Evolutionary conservation across 2,329 filamentous ascomycete genomes (phyloP).

Genomic region (Colletotrichum melonis): DNA sequence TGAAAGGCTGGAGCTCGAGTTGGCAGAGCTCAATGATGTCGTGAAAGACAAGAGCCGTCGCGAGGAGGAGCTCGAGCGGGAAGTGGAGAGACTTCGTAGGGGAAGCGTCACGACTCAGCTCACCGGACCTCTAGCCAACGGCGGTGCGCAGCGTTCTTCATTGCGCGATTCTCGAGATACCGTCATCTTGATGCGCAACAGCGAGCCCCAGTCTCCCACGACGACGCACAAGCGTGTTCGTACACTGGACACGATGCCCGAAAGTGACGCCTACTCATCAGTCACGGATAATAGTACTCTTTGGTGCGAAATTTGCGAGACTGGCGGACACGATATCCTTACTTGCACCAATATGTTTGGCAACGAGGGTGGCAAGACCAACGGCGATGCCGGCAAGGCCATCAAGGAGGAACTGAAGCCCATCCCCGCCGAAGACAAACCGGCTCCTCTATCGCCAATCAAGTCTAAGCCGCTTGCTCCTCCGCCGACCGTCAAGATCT

Average conservation of each 20-base stretch:
- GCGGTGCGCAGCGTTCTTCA: conserved; percentile 66
- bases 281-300: conserved; percentile 79
- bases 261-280: conserved; percentile 76
- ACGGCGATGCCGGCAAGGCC: conserved; percentile 42
- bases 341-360: conserved; percentile 93
- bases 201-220: conserved; percentile 60
- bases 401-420: conserved; percentile 52
- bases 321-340: conserved; percentile 90
- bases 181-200: conserved; percentile 66
- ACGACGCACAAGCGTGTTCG: conserved; percentile 60
- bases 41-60: conserved; percentile 78
- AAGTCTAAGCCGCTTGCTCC: conserved; percentile 56
- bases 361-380: conserved; percentile 50
- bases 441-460: conserved; percentile 66
- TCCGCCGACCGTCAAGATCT: conserved; percentile 56
- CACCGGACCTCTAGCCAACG: conserved; percentile 44
- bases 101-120: conserved; percentile 41
- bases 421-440: conserved; percentile 56
- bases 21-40: conserved; percentile 79
- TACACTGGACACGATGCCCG: conserved; percentile 75
- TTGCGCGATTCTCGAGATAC: conserved; percentile 75
- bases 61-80: conserved; percentile 88
- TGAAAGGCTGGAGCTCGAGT: conserved; percentile 82
- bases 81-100: conserved; percentile 76
- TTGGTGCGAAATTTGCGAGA: conserved; percentile 97